Evolutionary conservation across 371 early-diverging fungal genomes (phyloP), one percentile per base, ranked within the genome.

Genomic region (Fennellomyces sp.): DNA sequence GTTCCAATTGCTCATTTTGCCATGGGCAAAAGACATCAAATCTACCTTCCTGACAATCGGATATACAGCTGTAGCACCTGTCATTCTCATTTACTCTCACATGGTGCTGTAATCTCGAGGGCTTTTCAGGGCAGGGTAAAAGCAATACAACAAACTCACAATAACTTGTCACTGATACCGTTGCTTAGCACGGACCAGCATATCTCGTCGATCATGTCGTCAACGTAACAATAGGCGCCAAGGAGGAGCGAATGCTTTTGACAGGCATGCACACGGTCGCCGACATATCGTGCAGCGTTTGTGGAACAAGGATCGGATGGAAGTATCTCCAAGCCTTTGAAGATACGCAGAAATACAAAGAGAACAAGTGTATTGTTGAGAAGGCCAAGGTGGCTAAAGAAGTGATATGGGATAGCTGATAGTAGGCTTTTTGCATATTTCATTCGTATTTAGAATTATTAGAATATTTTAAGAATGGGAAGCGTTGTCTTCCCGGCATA

Each of bases 201-300:
- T 92, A 87, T 63, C 72, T 94, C 6, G 90, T 91, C 61, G 73
- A 83, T 29, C 62, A 69, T 21, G 88, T 88, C 61, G 59, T 83
- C 56, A 91, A 89, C 58, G 68, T 91, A 27, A 50, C 67, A 0
- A 69, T 83, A 13, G 93, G 93, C 2, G 60, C 63, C 4, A 77
- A 83, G 6, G 86, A 88, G 60, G 88, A 88, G 17, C 78, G 91
- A 6, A 72, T 70, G 53, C 81, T 94, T 72, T 85, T 90, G 68
- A 92, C 93, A 0, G 94, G 94, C 0, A 65, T 90, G 39, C 93
- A 94, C 60, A 82, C 84, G 1, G 92, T 94, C 5, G 79, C 85
- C 3, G 93, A 94, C 60, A 86, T 94, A 26, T 70, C 64, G 26
- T 93, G 92, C 64, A 68, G 62, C 25, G 60, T 78, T 19, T 92